A percentile compares a stretch with the other conserved stretches of the same genome.
Evolutionary conservation across 2,329 filamentous ascomycete genomes (phyloP).

Genomic region (Pestalotiopsis sp.): DNA sequence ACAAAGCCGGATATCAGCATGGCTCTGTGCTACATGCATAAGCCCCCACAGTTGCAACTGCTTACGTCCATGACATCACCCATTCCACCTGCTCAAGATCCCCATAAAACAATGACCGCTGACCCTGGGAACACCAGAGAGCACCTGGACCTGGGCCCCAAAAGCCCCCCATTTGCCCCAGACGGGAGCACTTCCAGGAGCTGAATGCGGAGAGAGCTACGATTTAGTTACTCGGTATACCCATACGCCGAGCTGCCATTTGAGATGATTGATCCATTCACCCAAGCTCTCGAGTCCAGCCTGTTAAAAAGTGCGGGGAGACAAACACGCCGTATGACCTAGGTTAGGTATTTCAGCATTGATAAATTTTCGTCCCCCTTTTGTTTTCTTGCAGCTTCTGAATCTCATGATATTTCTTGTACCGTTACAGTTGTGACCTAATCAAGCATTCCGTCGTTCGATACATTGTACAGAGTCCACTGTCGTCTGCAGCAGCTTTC

Average conservation of each 20-base stretch:
- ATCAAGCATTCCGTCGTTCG: not conserved
- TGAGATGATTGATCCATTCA: not conserved
- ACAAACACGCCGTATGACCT: not conserved
- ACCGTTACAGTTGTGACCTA: not conserved
- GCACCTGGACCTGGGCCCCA: not conserved
- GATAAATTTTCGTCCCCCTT: not conserved
- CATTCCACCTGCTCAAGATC: not conserved
- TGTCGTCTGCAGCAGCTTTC: not conserved
- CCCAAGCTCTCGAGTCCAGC: not conserved
- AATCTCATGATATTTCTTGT: not conserved
- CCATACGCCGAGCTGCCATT: not conserved
- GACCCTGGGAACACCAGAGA: not conserved
- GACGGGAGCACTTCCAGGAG: conserved; percentile 10
- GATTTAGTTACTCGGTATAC: not conserved
- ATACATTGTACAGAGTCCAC: not conserved
- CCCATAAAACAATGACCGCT: not conserved
- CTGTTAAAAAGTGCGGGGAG: not conserved
- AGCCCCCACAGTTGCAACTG: not conserved
- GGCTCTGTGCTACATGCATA: not conserved
- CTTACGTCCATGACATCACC: conserved; percentile 1
- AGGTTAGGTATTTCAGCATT: not conserved
- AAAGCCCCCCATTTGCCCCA: not conserved
- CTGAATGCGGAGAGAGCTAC: conserved; percentile 18
- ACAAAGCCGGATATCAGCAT: not conserved
- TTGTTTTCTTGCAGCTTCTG: not conserved